Evolutionary conservation across 2,329 filamentous ascomycete genomes (phyloP), one percentile per base, ranked within the genome.

Genomic region (Colletotrichum orchidophilum): DNA sequence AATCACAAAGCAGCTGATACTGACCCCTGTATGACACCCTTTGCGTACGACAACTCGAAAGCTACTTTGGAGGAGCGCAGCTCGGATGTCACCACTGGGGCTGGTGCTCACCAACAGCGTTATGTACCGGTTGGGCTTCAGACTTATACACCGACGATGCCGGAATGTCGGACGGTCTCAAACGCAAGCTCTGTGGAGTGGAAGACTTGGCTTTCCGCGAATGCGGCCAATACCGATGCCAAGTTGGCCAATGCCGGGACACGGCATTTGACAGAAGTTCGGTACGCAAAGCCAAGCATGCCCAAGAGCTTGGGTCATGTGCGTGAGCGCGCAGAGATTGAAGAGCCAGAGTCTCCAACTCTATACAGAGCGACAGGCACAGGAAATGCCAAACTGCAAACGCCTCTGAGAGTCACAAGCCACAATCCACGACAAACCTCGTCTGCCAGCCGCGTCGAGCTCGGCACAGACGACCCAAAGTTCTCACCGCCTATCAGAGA

Each of bases 201-300:
- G 87, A 88, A 88, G 76, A 84, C 80, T 0, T 87, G 84, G 84
- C 82, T 89, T 49, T 87, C 87, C 9, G 82, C 85, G 2, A 85
- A 88, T 52, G 82, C 87, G 9, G 84, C 84, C 0, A 86, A 84
- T 6, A 26, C 26, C 6, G 50, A 63, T 33, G 26, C 50, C 8
- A 61, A 63, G 42, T 13, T 61, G 5, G n/a, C 31, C 31, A 26
- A 53, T 6, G 31, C 42, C 21, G 18, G 6, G 13, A 29, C n/a
- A 12, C 26, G 31, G 49, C 31, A 31, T 6, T 24, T 58, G 33
- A 21, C 26, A 8, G 65, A 72, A 18, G 65, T 76, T 26, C 63
- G 74, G n/a, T 69, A 72, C 35, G 59, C 69, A 2, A 55, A 77
- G 13, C 67, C 74, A 7, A 75, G 75, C 3, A 75, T 77, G 52